Evolutionary conservation across 1,284 basidiomycete species (phyloP).

Genomic region (Cystobasidiaceae sp.): DNA sequence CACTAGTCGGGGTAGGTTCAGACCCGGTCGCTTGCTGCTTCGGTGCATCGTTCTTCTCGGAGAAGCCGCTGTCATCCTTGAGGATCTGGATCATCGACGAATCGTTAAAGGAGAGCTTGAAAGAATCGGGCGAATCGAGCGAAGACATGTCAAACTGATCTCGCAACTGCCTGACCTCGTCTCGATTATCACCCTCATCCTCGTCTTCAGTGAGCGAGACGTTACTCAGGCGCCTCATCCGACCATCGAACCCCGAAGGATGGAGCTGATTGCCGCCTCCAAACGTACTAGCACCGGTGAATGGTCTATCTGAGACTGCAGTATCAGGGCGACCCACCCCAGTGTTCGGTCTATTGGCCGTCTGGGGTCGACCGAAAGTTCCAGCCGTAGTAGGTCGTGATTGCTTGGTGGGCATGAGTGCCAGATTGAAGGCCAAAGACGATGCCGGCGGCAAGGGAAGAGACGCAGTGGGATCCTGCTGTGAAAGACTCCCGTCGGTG

Average conservation of each 20-base stretch:
- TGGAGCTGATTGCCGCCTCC: not conserved
- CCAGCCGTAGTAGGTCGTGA: conserved; percentile 20
- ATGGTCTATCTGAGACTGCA: not conserved
- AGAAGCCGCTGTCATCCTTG: conserved; percentile 6
- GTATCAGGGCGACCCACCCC: conserved; percentile 2
- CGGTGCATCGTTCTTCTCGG: too few species aligned
- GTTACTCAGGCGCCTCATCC: not conserved
- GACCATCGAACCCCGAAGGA: not conserved
- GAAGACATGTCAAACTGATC: too few species aligned
- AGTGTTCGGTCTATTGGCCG: not conserved
- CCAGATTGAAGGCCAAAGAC: too few species aligned
- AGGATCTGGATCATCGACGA: too few species aligned
- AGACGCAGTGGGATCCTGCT: too few species aligned
- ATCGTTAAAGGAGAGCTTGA: too few species aligned
- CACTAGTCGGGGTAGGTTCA: too few species aligned
- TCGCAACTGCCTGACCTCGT: not conserved
- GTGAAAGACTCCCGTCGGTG: too few species aligned
- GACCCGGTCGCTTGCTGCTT: too few species aligned
- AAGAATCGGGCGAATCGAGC: not conserved
- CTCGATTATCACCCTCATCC: not conserved
- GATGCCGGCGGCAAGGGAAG: too few species aligned
- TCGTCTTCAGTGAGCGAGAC: not conserved
- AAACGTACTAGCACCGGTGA: not conserved
- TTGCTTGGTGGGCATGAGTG: too few species aligned
- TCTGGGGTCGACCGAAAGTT: conserved; percentile 19